phyloP scores from a whole-genome alignment of 2,329 filamentous ascomycete species.

The Amauroascus niger region DNA sequence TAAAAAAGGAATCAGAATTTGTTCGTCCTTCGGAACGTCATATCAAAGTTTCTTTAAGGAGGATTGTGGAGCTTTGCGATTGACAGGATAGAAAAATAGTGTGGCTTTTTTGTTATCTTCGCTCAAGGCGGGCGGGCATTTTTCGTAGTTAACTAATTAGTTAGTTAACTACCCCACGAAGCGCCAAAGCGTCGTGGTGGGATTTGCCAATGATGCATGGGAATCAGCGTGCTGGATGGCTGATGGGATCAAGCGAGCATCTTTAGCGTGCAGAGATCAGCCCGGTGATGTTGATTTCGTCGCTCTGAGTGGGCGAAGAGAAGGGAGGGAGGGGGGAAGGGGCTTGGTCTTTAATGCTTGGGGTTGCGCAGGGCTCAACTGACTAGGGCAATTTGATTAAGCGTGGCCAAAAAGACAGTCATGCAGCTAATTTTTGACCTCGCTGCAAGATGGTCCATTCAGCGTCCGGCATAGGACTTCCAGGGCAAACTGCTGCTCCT shows the following conservation, averaged over 20 bases:
- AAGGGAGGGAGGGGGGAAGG: too few species aligned
- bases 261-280: conserved; percentile 4
- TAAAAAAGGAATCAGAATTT: neutral
- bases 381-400: neutral
- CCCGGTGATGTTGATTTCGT: neutral
- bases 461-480: neutral
- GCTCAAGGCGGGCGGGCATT: neutral
- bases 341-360: neutral
- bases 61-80: neutral
- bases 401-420: too few species aligned
- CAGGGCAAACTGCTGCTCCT: neutral
- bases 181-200: neutral
- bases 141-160: too few species aligned
- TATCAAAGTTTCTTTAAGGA: neutral
- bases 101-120: neutral
- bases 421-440: too few species aligned
- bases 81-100: neutral
- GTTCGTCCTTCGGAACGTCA: neutral
- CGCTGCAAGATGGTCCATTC: conserved; percentile 6
- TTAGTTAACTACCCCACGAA: conserved; percentile 6
- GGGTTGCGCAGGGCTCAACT: neutral
- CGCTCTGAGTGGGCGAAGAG: neutral
- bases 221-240: neutral
- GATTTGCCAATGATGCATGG: conserved; percentile 1
- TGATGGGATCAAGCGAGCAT: neutral